Base-by-base conservation (phyloP, 306 rosid species). In the Alnus rubra region DNA sequence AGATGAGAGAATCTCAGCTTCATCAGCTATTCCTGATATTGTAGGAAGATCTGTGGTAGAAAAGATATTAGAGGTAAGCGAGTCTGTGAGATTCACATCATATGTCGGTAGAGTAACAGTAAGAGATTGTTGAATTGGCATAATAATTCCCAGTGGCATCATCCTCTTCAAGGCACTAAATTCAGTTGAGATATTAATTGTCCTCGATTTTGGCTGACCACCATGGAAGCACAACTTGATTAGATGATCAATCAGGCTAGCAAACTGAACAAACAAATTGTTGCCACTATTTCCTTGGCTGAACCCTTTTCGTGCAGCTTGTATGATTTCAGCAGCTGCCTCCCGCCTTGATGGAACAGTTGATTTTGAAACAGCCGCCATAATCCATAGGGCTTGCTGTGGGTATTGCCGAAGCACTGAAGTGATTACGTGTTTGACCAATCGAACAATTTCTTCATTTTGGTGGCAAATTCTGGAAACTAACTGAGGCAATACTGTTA, bases 381-480 rank as follows among this genome's bases (percentile, higher is more conserved):
- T 93, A 77, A 95, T 90, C 99, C 99, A 95, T 12, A 95, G 89
- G 70, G 93, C 93, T 79, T 95, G 98, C 72, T 93, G 98, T 52
- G 99, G 97, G 79, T 93, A 93, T 78, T 89, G 88, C 30, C 83
- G 86, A 73, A 95, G 92, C 89, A 95, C 97, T 73, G 92, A 92
- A 84, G 94, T 86, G 80, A 92, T 92, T 54, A 91, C 88, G 83
- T 53, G 83, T 81, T 95, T 95, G 77, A 95, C 99, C 75, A 93
- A 74, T 80, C 89, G 83, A 84, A 93, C 98, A 87, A 88, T 90
- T 71, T 90, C 94, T 50, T 82, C 96, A 80, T 95, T 91, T 88
- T 95, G 95, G 82, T 95, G 99, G 86, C 96, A 91, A 83, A 93
- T 95, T 90, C 98, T 95, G 68, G 99, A 95, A 90, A 95, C 99